Base-by-base conservation (phyloP, 345 rosid genomes). In the Hibiscus tridactylites region DNA sequence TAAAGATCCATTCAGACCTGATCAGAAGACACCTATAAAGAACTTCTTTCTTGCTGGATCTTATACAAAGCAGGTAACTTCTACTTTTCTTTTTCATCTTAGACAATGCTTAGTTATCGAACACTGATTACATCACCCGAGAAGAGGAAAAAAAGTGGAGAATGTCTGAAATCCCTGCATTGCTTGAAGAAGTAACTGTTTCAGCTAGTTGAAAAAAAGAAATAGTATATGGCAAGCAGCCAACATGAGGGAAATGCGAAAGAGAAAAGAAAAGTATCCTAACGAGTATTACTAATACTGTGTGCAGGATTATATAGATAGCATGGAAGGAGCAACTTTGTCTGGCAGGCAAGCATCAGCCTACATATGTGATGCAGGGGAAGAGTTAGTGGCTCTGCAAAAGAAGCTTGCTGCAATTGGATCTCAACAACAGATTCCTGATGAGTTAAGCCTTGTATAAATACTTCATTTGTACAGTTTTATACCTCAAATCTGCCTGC, bases 321-420 rank as follows among this genome's bases (percentile, higher is more conserved):
- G 97, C 71, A 95, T 90, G 99, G 99, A 95, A 80, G 97, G 97
- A 46, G 99, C 99, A 3, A 92, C 99, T 2, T 66, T 95, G 72
- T 92, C 99, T 0, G 99, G 99, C 9, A 89, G 99, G 75, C 97
- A 92, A 78, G 89, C 97, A 64, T 87, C 99, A 3, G 89, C 99
- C 28, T 95, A 85, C 71, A 79, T 95, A 49, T 92, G 99, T 73
- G 77, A 84, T 42, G 92, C 93, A 0, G 97, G 99, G 62, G 92
- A 92, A 79, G 97, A 87, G 68, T 78, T 95, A 47, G 81, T 86
- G 52, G 88, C 83, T n/a, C 71, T 95, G 75, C 85, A 83, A 80
- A 90, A 87, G 81, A 83, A 82, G 79, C 83, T 88, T 11, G 82
- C 80, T 0, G 77, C 78, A 28, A 29, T 70, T 46, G 87, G 76